Evolutionary conservation across 2,329 filamentous ascomycete species (phyloP).

Genomic region (Ophiostoma tasmaniense): DNA sequence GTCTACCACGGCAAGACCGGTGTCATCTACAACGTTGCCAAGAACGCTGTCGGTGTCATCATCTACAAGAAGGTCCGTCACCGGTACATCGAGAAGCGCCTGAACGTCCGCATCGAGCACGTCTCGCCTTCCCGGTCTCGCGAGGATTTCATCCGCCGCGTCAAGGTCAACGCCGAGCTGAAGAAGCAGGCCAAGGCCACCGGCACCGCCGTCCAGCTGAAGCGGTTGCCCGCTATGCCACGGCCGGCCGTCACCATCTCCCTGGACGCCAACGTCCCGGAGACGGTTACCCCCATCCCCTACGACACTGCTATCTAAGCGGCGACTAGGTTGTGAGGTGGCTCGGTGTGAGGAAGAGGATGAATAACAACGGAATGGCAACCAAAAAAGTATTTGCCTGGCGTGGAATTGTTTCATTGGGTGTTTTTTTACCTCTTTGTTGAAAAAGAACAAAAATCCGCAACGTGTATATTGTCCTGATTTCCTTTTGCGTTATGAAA

Average conservation of each 20-base stretch:
- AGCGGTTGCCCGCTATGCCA: constrained; percentile 77
- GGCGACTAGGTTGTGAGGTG: neutral
- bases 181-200: constrained; percentile 89
- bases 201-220: constrained; percentile 81
- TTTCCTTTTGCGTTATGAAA: constrained; percentile 8
- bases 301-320: constrained; percentile 97
- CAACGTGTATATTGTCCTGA: constrained; percentile 13
- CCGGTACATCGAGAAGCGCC: constrained; percentile 99
- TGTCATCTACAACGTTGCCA: constrained; percentile 98
- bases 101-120: constrained; percentile 99
- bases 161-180: constrained; percentile 91
- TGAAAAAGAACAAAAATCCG: constrained; percentile 9
- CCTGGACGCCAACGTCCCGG: constrained; percentile 25
- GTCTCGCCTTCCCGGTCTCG: constrained; percentile 87
- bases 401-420: constrained; percentile 14
- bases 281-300: constrained; percentile 42
- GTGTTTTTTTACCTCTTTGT: constrained; percentile 16
- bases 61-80: constrained; percentile 99
- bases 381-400: constrained; percentile 12
- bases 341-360: constrained; percentile 2
- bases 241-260: constrained; percentile 60
- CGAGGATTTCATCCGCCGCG: constrained; percentile 91
- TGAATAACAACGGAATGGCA: constrained; percentile 11
- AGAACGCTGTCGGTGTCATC: constrained; percentile 95
- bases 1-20: constrained; percentile 99